phyloP scores from a whole-genome alignment of 176 grass and related monocot species.

The Pontederia paniculata region DNA sequence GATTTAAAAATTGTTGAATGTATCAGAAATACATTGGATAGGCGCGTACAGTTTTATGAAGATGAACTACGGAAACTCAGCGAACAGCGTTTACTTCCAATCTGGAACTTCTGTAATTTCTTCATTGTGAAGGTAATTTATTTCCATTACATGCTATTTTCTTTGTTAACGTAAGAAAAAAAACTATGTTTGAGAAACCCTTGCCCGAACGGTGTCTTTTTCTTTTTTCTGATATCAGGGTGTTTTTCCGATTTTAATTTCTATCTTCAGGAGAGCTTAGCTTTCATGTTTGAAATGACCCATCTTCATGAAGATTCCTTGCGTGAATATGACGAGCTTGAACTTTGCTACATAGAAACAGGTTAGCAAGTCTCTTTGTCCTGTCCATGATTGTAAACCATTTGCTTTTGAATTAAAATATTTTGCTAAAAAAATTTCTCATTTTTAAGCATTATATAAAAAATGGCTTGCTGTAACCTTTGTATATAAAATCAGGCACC shows the following conservation, averaged over 20 bases:
- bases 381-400: background rate
- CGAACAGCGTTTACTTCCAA: conserved; percentile 77
- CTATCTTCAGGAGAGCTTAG: conserved; percentile 79
- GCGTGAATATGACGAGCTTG: conserved; percentile 94
- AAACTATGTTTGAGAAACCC: background rate
- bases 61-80: conserved; percentile 89
- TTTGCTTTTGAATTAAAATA: background rate
- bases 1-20: conserved; percentile 91
- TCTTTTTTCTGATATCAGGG: conserved; percentile 10
- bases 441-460: no score
- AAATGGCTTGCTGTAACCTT: no score
- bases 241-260: conserved; percentile 9
- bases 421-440: background rate
- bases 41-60: conserved; percentile 84
- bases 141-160: background rate
- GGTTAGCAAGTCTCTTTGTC: conserved; percentile 29
- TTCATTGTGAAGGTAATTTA: conserved; percentile 87
- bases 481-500: no score
- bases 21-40: conserved; percentile 90
- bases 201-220: conserved; percentile 1
- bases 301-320: conserved; percentile 96
- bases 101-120: conserved; percentile 99
- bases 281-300: conserved; percentile 97
- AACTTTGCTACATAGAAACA: conserved; percentile 98
- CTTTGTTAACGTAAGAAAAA: background rate